Evolutionary conservation across 148 eudicot species (phyloP).

Genomic region (Bassia scoparia): DNA sequence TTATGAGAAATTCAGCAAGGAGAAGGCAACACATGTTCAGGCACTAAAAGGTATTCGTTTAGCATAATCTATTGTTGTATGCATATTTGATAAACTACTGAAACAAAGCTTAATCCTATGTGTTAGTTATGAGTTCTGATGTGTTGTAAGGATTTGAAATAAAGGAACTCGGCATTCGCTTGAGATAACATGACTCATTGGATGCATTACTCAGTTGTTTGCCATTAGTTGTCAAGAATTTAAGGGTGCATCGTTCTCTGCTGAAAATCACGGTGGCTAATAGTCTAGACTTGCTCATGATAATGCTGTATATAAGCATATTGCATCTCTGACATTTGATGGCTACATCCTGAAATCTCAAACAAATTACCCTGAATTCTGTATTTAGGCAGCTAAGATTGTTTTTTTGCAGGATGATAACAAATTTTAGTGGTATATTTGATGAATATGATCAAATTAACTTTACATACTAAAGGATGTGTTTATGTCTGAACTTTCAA

Average conservation of each 20-base stretch:
- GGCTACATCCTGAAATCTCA: no score
- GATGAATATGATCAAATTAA: neutral
- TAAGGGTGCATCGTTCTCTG: neutral
- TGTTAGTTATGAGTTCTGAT: neutral
- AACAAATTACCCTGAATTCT: no score
- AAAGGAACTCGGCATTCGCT: neutral
- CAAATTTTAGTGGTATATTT: neutral
- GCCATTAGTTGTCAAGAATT: neutral
- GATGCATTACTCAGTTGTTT: neutral
- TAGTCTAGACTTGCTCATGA: neutral
- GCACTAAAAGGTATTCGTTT: constrained; percentile 61
- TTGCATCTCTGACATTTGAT: neutral
- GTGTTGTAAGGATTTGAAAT: neutral
- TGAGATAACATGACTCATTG: neutral
- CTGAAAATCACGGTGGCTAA: neutral
- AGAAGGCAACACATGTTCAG: constrained; percentile 69
- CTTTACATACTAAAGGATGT: no score
- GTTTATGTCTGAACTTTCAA: no score
- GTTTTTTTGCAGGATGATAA: neutral
- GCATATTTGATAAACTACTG: neutral
- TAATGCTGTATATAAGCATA: neutral
- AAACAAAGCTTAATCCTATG: neutral
- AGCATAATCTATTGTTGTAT: neutral
- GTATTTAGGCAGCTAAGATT: neutral
- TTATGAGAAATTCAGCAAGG: constrained; percentile 69